Evolutionary conservation across 1,284 basidiomycete species (phyloP).

Genomic region (Schizophyllum amplum): DNA sequence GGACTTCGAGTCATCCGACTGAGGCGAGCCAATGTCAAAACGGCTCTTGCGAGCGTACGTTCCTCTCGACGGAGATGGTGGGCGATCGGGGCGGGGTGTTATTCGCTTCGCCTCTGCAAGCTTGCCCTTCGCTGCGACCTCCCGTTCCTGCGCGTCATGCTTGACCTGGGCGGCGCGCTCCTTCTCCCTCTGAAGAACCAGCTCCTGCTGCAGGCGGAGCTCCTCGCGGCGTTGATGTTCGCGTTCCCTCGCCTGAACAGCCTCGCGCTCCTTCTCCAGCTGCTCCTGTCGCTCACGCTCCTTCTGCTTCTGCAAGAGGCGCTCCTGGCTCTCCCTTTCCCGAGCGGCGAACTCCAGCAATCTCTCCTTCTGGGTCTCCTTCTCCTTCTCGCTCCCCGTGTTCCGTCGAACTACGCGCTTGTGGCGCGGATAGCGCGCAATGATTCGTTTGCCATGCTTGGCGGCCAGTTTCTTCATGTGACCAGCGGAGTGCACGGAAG

Average conservation of each 20-base stretch:
- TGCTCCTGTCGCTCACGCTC: conserved; percentile 1
- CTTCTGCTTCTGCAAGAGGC: background rate
- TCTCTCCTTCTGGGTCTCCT: conserved; percentile 2
- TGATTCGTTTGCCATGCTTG: background rate
- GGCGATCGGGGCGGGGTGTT: background rate
- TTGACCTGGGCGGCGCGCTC: background rate
- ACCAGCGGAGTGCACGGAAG: background rate
- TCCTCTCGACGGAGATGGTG: background rate
- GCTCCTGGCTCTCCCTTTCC: conserved; percentile 6
- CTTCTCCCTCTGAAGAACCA: background rate
- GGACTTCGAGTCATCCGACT: background rate
- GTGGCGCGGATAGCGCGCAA: background rate
- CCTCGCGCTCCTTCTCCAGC: background rate
- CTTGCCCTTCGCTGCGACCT: background rate
- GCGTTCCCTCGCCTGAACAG: background rate
- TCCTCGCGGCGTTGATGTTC: background rate
- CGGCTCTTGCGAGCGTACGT: background rate
- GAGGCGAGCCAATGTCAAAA: background rate
- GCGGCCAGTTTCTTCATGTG: background rate
- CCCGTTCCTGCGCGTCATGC: background rate
- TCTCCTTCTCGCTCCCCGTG: background rate
- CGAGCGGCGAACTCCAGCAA: background rate
- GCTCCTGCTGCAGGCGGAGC: background rate
- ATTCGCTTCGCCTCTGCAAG: background rate
- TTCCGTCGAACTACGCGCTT: background rate